These are phyloP conservation scores for Cytauxzoon felis DNA, from an alignment of 169 alveolate species.

Conservation along the genomic window DNA sequence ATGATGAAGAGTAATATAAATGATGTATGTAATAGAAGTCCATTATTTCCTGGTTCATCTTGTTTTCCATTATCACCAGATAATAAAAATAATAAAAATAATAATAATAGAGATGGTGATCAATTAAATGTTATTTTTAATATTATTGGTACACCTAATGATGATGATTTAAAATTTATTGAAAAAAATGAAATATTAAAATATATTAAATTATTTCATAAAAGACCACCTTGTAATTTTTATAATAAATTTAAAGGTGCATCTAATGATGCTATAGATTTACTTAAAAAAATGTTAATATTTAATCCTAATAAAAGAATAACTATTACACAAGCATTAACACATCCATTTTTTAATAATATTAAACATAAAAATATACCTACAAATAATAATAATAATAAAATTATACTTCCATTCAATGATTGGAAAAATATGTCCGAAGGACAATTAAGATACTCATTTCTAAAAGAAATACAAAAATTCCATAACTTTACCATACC, in stretches of 20 bases:
- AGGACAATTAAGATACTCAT: constrained; percentile 81
- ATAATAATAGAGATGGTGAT: constrained; percentile 85
- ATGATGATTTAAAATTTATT: constrained; percentile 86
- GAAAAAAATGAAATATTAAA: constrained; percentile 83
- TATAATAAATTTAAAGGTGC: constrained; percentile 78
- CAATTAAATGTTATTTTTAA: constrained; percentile 94
- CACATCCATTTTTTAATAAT: constrained; percentile 87
- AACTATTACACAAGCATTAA: constrained; percentile 87
- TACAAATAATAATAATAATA: constrained; percentile 38
- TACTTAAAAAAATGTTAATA: constrained; percentile 87
- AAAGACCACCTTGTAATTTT: constrained; percentile 73
- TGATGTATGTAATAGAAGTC: constrained; percentile 90
- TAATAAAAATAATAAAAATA: constrained; percentile 77
- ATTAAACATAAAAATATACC: constrained; percentile 71
- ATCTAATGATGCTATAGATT: constrained; percentile 85
- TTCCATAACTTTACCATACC: constrained; percentile 82
- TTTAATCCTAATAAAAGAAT: constrained; percentile 89
- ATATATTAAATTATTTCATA: constrained; percentile 78
- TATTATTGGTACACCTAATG: constrained; percentile 95
- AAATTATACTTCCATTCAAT: constrained; percentile 80
- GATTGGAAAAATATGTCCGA: constrained; percentile 88
- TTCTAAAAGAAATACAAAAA: constrained; percentile 73
- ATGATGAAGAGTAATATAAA: constrained; percentile 91
- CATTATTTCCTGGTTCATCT: constrained; percentile 95
- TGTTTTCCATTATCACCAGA: constrained; percentile 95